Evolutionary conservation across 1,284 basidiomycete species (phyloP), one percentile per base, ranked within the genome.

Genomic region (Ustanciosporium gigantosporum): DNA sequence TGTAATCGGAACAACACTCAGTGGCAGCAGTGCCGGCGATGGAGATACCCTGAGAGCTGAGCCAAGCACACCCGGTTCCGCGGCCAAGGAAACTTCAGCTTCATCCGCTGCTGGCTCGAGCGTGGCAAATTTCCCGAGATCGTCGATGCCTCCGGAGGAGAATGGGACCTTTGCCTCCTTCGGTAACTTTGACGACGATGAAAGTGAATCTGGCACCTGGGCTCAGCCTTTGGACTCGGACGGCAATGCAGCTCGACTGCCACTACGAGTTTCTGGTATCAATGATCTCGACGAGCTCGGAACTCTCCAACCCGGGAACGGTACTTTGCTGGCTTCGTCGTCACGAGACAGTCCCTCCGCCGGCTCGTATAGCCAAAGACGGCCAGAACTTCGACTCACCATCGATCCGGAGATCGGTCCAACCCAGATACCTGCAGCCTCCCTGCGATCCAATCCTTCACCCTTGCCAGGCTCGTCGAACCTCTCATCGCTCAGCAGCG

Each of bases 151-250:
- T 15, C 59, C 64, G 4, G 64, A 61, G n/a, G 69, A 53, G 25
- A 52, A 52, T 27, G 68, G 64, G 5, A 67, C 68, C 1, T 52
- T 65, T 29, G 56, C 58, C 6, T 68, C 67, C 14, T 70, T 70
- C 31, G 65, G 52, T 7, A 52, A 46, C n/a, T 71, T 69, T 40
- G 71, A 62, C 25, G 71, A 73, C 25, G 60, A 68, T 23, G 69
- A 70, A 42, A 50, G 46, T 47, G 68, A 66, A 36, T 67, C 64
- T 2, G 71, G 71, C 5, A 73, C 71, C 6, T 73, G 71, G 71
- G 68, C 70, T n/a, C 70, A 70, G 39, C 70, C 70, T n/a, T 49
- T 73, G 22, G 64, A 73, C 25, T 36, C 67, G 14, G 57, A 58
- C 31, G 43, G 24, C 31, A 45, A 44, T 25, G 57, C 46, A 27